Percentiles rank a stretch among this genome's conserved stretches.
These are phyloP conservation scores for Chaetomium sp. DNA, from an alignment of 2,329 filamentous ascomycete genomes.

Conservation along the genomic window DNA sequence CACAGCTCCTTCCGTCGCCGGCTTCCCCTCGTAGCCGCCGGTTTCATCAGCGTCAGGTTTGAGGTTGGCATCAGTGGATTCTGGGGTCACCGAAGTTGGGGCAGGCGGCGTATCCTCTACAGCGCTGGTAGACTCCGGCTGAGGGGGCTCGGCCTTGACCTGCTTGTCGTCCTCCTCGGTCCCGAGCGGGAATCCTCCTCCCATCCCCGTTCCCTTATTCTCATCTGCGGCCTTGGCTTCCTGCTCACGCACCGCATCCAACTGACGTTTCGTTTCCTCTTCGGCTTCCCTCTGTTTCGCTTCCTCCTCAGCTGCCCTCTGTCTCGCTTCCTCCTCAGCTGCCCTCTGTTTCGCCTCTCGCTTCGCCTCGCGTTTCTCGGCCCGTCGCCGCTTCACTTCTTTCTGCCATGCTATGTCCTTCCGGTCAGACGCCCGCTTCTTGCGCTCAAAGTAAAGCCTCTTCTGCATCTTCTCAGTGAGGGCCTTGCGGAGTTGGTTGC, in stretches of 20 bases:
- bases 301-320: constrained; percentile 35
- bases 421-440: constrained; percentile 46
- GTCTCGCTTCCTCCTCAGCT: constrained; percentile 32
- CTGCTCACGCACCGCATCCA: constrained; percentile 26
- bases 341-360: constrained; percentile 11
- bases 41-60: neutral
- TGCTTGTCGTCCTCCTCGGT: neutral
- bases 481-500: constrained; percentile 52
- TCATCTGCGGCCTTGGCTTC: neutral
- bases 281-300: constrained; percentile 37
- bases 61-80: neutral
- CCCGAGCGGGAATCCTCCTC: constrained; percentile 5
- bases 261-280: constrained; percentile 17
- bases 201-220: constrained; percentile 26
- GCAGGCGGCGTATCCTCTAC: constrained; percentile 23
- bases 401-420: constrained; percentile 40
- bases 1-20: no score
- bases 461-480: constrained; percentile 44
- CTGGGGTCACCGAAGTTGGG: constrained; percentile 10
- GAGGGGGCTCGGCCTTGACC: neutral
- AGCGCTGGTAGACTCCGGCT: constrained; percentile 13
- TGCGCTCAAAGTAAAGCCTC: constrained; percentile 41
- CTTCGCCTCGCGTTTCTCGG: constrained; percentile 35
- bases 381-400: constrained; percentile 42
- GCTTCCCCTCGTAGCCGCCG: neutral